A percentile compares a stretch with the other conserved stretches of the same genome.
phyloP scores from a whole-genome alignment of 1,284 basidiomycete genomes.

The Wallemia ichthyophaga region DNA sequence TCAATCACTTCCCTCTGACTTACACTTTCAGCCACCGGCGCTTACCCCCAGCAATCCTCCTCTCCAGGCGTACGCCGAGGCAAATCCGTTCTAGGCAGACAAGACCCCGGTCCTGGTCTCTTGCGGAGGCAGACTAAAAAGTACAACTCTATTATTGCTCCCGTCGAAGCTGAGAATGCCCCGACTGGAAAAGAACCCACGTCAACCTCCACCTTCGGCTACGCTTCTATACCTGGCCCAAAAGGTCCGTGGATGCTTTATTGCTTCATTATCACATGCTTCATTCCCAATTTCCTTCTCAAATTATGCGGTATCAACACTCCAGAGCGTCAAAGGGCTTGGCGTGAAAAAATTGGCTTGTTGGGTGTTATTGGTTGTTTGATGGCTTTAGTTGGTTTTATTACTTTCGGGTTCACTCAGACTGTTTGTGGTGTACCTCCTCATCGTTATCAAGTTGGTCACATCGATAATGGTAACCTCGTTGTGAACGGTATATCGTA shows the following conservation, averaged over 20 bases:
- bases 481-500: slow-evolving; percentile 83
- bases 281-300: slow-evolving; percentile 44
- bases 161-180: slow-evolving; percentile 55
- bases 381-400: slow-evolving; percentile 84
- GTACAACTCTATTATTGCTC: slow-evolving; percentile 48
- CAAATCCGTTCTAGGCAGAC: slow-evolving; percentile 53
- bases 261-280: slow-evolving; percentile 59
- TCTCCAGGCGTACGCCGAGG: slow-evolving; percentile 38
- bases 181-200: slow-evolving; percentile 30
- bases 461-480: slow-evolving; percentile 46
- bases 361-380: slow-evolving; percentile 43
- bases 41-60: slow-evolving; percentile 26
- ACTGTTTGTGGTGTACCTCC: slow-evolving; percentile 63
- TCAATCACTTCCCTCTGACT: neutral
- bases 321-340: slow-evolving; percentile 79
- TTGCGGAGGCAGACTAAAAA: no score
- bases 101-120: slow-evolving; percentile 31
- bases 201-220: slow-evolving; percentile 16
- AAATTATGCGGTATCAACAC: slow-evolving; percentile 46
- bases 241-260: slow-evolving; percentile 89
- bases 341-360: slow-evolving; percentile 94
- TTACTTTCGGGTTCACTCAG: slow-evolving; percentile 98
- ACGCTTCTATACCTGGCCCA: slow-evolving; percentile 36
- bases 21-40: slow-evolving; percentile 35
- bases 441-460: slow-evolving; percentile 46